Percentiles rank a stretch among this genome's conserved stretches.
Conservation (phyloP, 306 rosid species). For the Canavalia ensiformis region DNA sequence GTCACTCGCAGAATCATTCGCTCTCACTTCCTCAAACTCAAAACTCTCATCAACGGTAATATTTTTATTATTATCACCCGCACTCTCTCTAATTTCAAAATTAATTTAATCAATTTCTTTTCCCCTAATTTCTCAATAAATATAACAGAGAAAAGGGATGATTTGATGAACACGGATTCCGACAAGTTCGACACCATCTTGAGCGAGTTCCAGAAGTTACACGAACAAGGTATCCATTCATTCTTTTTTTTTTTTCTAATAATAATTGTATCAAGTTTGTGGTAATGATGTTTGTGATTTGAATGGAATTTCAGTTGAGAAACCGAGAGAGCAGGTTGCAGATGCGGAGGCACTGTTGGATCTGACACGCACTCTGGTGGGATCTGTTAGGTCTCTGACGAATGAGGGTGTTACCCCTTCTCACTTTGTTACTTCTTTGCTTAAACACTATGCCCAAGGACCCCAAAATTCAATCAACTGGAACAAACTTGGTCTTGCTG, state of each 20-base stretch:
- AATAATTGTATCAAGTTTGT: too few relatives aligned
- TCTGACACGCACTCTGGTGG: constrained; percentile 62
- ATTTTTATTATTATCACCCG: too few relatives aligned
- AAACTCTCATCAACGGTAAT: constrained; percentile 68
- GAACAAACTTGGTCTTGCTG: constrained; percentile 63
- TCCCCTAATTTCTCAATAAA: not conserved
- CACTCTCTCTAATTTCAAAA: not conserved
- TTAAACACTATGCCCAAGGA: constrained; percentile 56
- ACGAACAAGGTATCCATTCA: constrained; percentile 59
- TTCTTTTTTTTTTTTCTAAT: not conserved
- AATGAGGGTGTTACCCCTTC: constrained; percentile 77
- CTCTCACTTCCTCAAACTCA: constrained; percentile 64
- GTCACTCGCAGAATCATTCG: constrained; percentile 72
- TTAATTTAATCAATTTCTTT: not conserved
- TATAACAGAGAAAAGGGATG: constrained; percentile 72
- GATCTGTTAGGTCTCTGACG: constrained; percentile 66
- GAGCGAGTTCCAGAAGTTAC: constrained; percentile 65
- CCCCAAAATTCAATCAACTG: constrained; percentile 52
- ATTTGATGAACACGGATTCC: constrained; percentile 57
- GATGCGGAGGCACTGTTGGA: constrained; percentile 86
- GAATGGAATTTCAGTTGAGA: constrained; percentile 60
- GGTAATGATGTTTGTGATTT: not conserved
- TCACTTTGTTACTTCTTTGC: constrained; percentile 65
- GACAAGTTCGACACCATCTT: constrained; percentile 64
- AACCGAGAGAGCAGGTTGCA: constrained; percentile 87